These are phyloP conservation scores for Zychaea mexicana DNA, from an alignment of 371 early-diverging fungal genomes.

Conservation along the genomic window DNA sequence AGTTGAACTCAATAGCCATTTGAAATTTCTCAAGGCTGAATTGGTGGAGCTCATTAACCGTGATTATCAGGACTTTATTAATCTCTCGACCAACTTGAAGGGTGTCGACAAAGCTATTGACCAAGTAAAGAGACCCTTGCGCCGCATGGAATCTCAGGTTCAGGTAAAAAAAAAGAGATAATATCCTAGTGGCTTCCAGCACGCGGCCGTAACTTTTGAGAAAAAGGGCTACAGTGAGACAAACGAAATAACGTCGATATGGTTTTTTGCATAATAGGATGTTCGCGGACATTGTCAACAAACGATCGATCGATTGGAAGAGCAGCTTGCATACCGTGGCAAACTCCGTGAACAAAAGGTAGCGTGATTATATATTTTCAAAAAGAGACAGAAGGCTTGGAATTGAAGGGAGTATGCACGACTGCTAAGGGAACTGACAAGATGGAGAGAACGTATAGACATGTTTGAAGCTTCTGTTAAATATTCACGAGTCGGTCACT, in stretches of 20 bases:
- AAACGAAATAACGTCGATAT: not conserved
- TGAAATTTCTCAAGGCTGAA: constrained; percentile 67
- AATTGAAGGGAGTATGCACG: not conserved
- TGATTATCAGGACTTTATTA: constrained; percentile 84
- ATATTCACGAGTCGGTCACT: constrained; percentile 74
- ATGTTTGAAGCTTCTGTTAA: constrained; percentile 64
- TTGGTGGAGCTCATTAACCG: constrained; percentile 81
- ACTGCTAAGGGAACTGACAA: not conserved
- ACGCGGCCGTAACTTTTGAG: too few species aligned
- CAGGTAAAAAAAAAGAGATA: constrained; percentile 43
- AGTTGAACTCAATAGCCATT: constrained; percentile 61
- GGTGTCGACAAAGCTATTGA: constrained; percentile 76
- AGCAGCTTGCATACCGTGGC: constrained; percentile 63
- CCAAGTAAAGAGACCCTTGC: constrained; percentile 60
- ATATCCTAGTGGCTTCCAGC: not conserved
- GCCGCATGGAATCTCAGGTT: constrained; percentile 59
- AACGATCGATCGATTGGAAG: constrained; percentile 57
- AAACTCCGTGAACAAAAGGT: constrained; percentile 74
- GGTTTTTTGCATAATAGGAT: constrained; percentile 25
- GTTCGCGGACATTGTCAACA: constrained; percentile 54
- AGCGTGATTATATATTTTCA: too few species aligned
- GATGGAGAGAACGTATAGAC: constrained; percentile 31
- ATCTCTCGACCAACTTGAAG: constrained; percentile 76
- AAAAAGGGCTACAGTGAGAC: not conserved
- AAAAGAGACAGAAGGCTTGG: too few species aligned